Percentiles rank a stretch among this genome's conserved stretches.
Evolutionary conservation across 208 protist genomes (phyloP).

Genomic region (Crithidia bombi): DNA sequence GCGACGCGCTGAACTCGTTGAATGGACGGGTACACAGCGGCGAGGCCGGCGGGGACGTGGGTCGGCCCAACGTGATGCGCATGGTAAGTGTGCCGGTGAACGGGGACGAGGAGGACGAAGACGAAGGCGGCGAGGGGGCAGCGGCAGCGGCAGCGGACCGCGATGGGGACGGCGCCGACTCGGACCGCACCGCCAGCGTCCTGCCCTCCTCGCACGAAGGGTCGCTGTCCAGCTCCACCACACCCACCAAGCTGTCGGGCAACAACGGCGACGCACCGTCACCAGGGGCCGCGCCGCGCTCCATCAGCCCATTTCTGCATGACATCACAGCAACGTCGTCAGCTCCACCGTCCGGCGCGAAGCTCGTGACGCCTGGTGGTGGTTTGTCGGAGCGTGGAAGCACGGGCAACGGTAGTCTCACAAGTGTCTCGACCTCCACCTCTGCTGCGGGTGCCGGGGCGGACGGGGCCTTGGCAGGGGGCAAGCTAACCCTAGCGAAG

Average conservation of each 20-base stretch:
- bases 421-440: no score
- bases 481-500: neutral
- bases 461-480: neutral
- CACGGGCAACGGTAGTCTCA: conserved; percentile 1
- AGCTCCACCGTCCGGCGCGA: neutral
- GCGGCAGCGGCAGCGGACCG: neutral
- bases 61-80: conserved; percentile 9
- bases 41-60: neutral
- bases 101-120: conserved; percentile 14
- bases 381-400: neutral
- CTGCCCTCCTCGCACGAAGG: conserved; percentile 37
- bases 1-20: neutral
- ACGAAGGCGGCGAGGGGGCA: neutral
- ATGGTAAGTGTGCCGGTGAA: conserved; percentile 23
- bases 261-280: neutral
- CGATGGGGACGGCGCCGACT: conserved; percentile 29
- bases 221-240: conserved; percentile 34
- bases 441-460: neutral
- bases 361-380: neutral
- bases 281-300: neutral
- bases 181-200: conserved; percentile 52
- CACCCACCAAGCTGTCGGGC: conserved; percentile 21
- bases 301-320: conserved; percentile 2
- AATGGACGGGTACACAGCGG: neutral
- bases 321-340: neutral